phyloP scores from a whole-genome alignment of 2,329 filamentous ascomycete genomes.

The Fusarium floridanum region DNA sequence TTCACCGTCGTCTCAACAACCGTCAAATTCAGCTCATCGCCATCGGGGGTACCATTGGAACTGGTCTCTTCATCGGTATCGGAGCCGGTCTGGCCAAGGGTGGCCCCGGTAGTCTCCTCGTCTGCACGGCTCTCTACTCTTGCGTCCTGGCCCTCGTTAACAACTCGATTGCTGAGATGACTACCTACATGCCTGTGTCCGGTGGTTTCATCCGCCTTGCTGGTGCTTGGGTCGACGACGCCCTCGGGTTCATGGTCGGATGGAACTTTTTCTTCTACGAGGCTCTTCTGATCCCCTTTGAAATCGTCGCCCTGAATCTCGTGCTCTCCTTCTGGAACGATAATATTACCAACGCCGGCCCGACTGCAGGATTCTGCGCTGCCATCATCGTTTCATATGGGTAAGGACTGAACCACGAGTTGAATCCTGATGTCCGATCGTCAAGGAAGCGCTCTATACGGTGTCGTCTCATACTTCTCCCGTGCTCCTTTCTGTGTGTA shows the following conservation, averaged over 20 bases:
- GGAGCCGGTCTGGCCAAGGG: conserved; percentile 38
- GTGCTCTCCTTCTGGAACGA: conserved; percentile 49
- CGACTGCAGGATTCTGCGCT: conserved; percentile 48
- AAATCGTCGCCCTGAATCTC: conserved; percentile 49
- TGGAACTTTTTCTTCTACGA: conserved; percentile 53
- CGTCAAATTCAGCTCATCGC: conserved; percentile 39
- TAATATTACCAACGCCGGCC: conserved; percentile 30
- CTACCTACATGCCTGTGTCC: conserved; percentile 39
- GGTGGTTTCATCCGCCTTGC: conserved; percentile 39
- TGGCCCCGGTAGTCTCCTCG: conserved; percentile 32
- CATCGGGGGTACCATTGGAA: conserved; percentile 35
- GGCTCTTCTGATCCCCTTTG: conserved; percentile 50
- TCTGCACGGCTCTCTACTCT: conserved; percentile 37
- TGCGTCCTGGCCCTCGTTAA: conserved; percentile 39
- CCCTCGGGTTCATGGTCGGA: conserved; percentile 43
- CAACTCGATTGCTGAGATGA: conserved; percentile 42
- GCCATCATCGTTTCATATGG: conserved; percentile 38
- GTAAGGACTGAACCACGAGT: conserved; percentile 32
- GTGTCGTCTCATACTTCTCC: conserved; percentile 10
- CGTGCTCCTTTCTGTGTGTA: conserved; percentile 11
- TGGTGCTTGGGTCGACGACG: conserved; percentile 39
- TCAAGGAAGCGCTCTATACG: conserved; percentile 34
- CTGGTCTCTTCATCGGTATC: conserved; percentile 38
- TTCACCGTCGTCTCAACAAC: conserved; percentile 41
- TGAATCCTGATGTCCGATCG: conserved; percentile 32